Evolutionary conservation across 345 rosid genomes (phyloP), one percentile per base, ranked within the genome.

Genomic region (Linum trigynum): DNA sequence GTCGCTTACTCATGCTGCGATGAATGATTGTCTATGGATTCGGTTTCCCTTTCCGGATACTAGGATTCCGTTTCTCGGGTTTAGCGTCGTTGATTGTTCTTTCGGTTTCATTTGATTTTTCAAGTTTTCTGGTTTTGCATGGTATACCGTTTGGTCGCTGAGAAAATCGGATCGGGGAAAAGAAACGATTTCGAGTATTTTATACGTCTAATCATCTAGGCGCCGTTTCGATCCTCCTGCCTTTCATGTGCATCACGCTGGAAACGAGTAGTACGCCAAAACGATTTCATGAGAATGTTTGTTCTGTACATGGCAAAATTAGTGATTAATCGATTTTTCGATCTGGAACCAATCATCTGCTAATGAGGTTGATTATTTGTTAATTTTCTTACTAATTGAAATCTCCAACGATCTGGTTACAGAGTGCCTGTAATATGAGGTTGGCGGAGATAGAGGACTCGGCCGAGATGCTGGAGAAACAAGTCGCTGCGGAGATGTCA

Each of bases 341-440:
- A 43, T 3, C 3, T 43, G 3, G 50, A 43, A 43, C 10, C 3
- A 43, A 43, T 43, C 6, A 11, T 43, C 3, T 43, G 50, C 50
- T 43, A 3, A 4, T 43, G 50, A 5, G 50, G 6, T 48, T 12
- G 14, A 3, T 9, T 48, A 48, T 48, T 3, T 9, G 53, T 7
- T 48, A 9, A 48, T 48, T 67, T 23, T 3, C 59, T 59, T 15
- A 37, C 0, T 5, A 15, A 55, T 11, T 39, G 41, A 62, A 56
- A 56, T 38, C 38, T 65, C 39, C 38, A 7, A 23, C 10, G 66
- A 38, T 35, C 3, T 8, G 42, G 53, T 63, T 69, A 55, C 68
- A 89, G 98, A 84, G 96, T 80, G 98, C 98, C 23, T 85, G 91
- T 68, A 85, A 86, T 65, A 82, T 88, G 90, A 84, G 98, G 64